Base-by-base conservation (phyloP, 108 stramenopile species). In the Pseudonitzschia pungens region DNA sequence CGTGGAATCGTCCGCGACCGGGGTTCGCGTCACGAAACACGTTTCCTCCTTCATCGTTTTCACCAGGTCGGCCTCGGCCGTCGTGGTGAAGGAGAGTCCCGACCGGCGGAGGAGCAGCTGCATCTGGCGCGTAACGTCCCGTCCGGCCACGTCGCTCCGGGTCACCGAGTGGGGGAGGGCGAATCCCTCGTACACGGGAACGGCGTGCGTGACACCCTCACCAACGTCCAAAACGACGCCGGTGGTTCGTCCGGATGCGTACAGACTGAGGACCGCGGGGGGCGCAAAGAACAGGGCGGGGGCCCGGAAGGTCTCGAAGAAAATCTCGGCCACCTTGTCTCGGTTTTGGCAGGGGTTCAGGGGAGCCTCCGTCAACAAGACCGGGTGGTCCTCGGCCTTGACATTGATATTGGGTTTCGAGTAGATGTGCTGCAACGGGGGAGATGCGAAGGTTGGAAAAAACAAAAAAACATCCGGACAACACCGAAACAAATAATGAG, bases 161-260 rank as follows among this genome's bases (percentile, higher is more conserved):
- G 87, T 79, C 53, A 98, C 90, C 29, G 97, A 95, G 84, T 98
- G 96, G 26, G 92, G 94, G 72, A 98, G 83, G 22, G 97, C 97
- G 66, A 93, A 97, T 20, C 99, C 99, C 67, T 99, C 98, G 81
- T 97, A 98, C 10, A 99, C 97, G 11, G 98, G 98, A 24, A 97
- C 92, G 27, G 93, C 96, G 75, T 99, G 98, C 4, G 96, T 91
- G 15, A 98, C 96, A 15, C 95, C 97, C 71, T 99, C 96, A 21
- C 99, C 99, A 21, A 95, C 88, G 85, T 99, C 99, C 68, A 99
- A 79, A 21, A 99, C 99, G 2, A 98, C 91, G 31, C 98, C 98
- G 3, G 98, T 99, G 27, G 96, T 96, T 36, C 97, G 77, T 42
- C 98, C 99, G 18, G 95, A 96, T 27, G 98, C 97, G 77, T 98